phyloP scores from a whole-genome alignment of 768 basidiomycete species.

The Cubamyces sp. region DNA sequence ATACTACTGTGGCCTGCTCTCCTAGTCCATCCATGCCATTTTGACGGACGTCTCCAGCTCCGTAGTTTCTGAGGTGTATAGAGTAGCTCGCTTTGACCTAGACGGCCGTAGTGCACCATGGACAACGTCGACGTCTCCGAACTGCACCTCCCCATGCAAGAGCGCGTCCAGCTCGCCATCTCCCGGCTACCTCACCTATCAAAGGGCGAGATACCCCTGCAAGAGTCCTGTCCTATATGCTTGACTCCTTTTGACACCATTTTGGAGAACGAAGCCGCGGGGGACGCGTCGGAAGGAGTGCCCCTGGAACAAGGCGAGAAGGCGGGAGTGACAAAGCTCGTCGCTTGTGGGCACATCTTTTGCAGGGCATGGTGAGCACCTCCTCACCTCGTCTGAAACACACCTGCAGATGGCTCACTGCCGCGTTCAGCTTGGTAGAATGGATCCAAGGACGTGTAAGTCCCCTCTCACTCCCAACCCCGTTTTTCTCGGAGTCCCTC shows the following conservation, averaged over 20 bases:
- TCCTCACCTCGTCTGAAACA: constrained; percentile 3
- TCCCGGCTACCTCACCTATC: constrained; percentile 48
- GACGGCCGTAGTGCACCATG: constrained; percentile 1
- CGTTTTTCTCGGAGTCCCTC: neutral
- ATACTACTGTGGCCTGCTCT: neutral
- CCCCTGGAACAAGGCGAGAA: constrained; percentile 23
- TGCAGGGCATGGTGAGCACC: constrained; percentile 63
- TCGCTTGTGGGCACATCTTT: constrained; percentile 67
- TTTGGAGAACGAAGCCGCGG: constrained; percentile 19
- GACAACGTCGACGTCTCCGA: constrained; percentile 20
- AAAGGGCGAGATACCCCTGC: constrained; percentile 43
- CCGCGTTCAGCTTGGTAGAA: constrained; percentile 53
- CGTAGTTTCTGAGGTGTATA: no score
- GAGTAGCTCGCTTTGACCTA: neutral
- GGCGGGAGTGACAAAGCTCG: constrained; percentile 58
- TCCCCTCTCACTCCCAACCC: constrained; percentile 16
- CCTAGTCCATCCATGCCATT: neutral
- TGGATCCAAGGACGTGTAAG: constrained; percentile 66
- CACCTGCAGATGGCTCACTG: neutral
- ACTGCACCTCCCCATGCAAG: constrained; percentile 28
- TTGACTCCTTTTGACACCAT: constrained; percentile 54
- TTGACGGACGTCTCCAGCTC: neutral
- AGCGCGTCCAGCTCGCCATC: constrained; percentile 43
- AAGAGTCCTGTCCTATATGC: constrained; percentile 72
- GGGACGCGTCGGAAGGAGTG: constrained; percentile 6